phyloP scores from a whole-genome alignment of 768 basidiomycete genomes.

The Podaxis sp. region DNA sequence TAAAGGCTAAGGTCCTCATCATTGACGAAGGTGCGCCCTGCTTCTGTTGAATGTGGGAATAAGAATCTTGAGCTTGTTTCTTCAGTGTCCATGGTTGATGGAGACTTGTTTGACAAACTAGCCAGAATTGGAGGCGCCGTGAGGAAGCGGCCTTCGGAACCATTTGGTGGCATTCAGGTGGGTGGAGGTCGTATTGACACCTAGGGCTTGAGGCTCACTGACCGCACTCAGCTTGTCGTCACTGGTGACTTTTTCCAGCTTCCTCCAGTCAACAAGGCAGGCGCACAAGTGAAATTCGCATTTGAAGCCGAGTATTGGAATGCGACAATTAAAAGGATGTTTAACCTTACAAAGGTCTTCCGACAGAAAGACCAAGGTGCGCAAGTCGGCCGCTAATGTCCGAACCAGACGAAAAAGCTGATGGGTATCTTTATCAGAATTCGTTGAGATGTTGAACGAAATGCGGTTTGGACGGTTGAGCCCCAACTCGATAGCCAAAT shows the following conservation, averaged over 20 bases:
- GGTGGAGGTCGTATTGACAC: not conserved
- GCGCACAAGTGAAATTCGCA: conserved; percentile 69
- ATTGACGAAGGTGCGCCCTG: conserved; percentile 66
- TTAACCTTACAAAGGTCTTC: conserved; percentile 95
- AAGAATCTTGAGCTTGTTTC: not conserved
- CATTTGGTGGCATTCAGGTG: conserved; percentile 95
- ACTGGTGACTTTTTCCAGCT: conserved; percentile 99
- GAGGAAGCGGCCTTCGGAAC: conserved; percentile 47
- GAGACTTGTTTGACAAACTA: conserved; percentile 89
- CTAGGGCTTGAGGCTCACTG: not conserved
- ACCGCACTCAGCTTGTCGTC: conserved; percentile 61
- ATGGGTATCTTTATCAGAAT: conserved; percentile 43
- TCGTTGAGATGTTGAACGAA: conserved; percentile 96
- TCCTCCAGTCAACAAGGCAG: conserved; percentile 78
- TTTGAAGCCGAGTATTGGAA: conserved; percentile 87
- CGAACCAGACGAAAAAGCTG: not conserved
- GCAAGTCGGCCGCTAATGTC: conserved; percentile 16
- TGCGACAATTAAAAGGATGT: conserved; percentile 69
- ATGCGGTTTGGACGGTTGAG: conserved; percentile 89
- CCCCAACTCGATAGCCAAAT: conserved; percentile 58
- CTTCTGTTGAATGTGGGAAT: not conserved
- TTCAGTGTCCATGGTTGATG: conserved; percentile 96
- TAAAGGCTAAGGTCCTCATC: conserved; percentile 77
- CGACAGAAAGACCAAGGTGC: conserved; percentile 87
- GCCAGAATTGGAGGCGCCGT: conserved; percentile 62